Percentiles rank a stretch among this genome's conserved stretches.
Conservation (phyloP, 768 basidiomycete genomes). For the Hypholoma sublateritium region DNA sequence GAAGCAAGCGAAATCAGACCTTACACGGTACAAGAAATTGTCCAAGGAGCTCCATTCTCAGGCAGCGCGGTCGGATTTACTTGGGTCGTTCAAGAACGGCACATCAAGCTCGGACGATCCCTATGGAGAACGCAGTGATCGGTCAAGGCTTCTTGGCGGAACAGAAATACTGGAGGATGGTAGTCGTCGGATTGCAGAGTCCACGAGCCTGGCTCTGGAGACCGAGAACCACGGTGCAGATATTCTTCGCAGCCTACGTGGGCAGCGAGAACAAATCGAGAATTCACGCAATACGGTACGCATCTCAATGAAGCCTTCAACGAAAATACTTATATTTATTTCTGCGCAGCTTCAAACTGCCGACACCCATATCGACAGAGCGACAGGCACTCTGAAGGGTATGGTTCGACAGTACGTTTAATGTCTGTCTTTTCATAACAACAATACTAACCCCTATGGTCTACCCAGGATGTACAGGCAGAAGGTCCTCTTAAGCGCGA, state of each 20-base stretch:
- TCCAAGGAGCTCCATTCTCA: slow-evolving; percentile 72
- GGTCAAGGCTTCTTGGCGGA: slow-evolving; percentile 72
- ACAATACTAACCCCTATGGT: background rate
- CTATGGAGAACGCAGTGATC: slow-evolving; percentile 60
- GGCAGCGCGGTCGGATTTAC: slow-evolving; percentile 66
- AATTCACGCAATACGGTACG: slow-evolving; percentile 81
- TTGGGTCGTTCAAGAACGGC: slow-evolving; percentile 25
- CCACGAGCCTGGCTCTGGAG: slow-evolving; percentile 87
- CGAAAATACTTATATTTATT: background rate
- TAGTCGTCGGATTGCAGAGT: slow-evolving; percentile 67
- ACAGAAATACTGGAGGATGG: slow-evolving; percentile 77
- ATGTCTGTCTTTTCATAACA: background rate
- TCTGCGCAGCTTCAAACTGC: slow-evolving; percentile 66
- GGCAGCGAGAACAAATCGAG: slow-evolving; percentile 90
- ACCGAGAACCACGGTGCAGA: slow-evolving; percentile 90
- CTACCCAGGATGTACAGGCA: slow-evolving; percentile 89
- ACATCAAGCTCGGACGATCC: slow-evolving; percentile 63
- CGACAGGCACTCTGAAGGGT: slow-evolving; percentile 86
- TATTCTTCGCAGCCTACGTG: slow-evolving; percentile 75
- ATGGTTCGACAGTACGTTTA: slow-evolving; percentile 84
- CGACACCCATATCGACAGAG: slow-evolving; percentile 81
- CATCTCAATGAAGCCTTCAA: background rate
- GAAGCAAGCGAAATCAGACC: slow-evolving; percentile 66
- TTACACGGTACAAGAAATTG: slow-evolving; percentile 74
- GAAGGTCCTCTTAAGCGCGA: slow-evolving; percentile 72